A percentile compares a stretch with the other conserved stretches of the same genome.
These are phyloP conservation scores for Priceomyces haplophilus DNA, from an alignment of 805 yeast species.

Conservation along the genomic window DNA sequence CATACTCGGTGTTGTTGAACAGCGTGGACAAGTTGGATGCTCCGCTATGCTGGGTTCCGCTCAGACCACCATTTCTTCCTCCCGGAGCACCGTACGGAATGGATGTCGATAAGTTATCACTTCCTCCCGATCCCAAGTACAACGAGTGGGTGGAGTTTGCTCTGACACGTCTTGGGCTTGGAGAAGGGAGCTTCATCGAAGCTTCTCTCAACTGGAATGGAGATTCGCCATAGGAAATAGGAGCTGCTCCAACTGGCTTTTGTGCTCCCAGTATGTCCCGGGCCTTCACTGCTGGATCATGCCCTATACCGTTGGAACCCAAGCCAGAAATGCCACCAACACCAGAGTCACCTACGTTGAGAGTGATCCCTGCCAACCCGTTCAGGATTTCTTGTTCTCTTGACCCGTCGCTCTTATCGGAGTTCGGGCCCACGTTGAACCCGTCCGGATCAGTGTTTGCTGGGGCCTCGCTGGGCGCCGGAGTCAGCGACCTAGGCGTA, in stretches of 20 bases:
- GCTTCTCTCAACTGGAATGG: slow-evolving; percentile 18
- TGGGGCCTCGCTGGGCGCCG: background rate
- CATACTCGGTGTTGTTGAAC: slow-evolving; percentile 2
- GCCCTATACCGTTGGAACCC: slow-evolving; percentile 4
- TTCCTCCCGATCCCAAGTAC: slow-evolving; percentile 29
- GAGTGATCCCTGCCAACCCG: slow-evolving; percentile 3
- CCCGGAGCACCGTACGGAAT: slow-evolving; percentile 76
- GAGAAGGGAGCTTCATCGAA: slow-evolving; percentile 20
- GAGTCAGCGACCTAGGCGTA: slow-evolving; percentile 8
- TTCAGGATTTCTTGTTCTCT: background rate
- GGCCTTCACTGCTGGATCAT: slow-evolving; percentile 8
- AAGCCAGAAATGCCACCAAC: background rate
- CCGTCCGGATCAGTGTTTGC: background rate
- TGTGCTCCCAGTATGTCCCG: slow-evolving; percentile 7
- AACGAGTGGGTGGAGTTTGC: slow-evolving; percentile 41
- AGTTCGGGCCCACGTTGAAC: background rate
- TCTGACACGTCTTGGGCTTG: slow-evolving; percentile 42
- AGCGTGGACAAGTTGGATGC: slow-evolving; percentile 1
- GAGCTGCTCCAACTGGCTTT: slow-evolving; percentile 9
- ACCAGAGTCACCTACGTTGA: background rate
- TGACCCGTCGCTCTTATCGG: background rate
- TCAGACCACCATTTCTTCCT: slow-evolving; percentile 33
- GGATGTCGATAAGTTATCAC: slow-evolving; percentile 50
- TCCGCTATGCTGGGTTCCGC: background rate
- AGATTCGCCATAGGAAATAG: slow-evolving; percentile 8